Base-by-base conservation (phyloP, 306 rosid genomes). In the Vicia sativa region DNA sequence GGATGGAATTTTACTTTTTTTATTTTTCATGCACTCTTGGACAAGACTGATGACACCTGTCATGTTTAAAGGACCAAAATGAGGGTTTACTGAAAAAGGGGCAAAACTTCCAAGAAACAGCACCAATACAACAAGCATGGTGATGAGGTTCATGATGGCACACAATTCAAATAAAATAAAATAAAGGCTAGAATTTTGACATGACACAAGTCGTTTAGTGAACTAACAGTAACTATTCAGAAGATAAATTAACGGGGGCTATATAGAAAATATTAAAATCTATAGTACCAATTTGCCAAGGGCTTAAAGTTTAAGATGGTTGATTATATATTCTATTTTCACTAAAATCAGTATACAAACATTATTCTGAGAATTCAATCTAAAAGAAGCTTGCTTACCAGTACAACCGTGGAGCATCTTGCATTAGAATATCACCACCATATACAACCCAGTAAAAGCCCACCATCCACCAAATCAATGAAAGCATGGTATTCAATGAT, bases 361-460 rank as follows among this genome's bases (percentile, higher is more conserved):
- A 26, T 26, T 42, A 64, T 62, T 54, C 21, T 6, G 25, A 45
- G 57, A 14, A 56, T 10, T 34, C 15, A 66, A 39, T 62, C 29
- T 16, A 64, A 63, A 74, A 59, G 71, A 62, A 59, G 68, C 35
- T 29, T 31, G 53, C 78, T 62, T 87, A 95, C 99, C 99, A 95
- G 81, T 90, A 95, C 74, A 95, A 85, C 48, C 66, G 86, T 2
- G 97, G 97, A 65, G 99, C 99, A 73, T 78, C 43, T 70, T 68
- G 95, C 81, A 87, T 28, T 72, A 90, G 97, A 21, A 8, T 1
- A 50, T 87, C 85, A 29, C 91, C 96, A 7, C 99, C 96, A 65
- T 95, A 81, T 79, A 95, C 81, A 43, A 95, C 96, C 99, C 99
- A 95, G 78, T 87, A 90, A 81, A 90, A 90, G 76, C 99, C 99